Evolutionary conservation across 805 yeast genomes (phyloP), one percentile per base, ranked within the genome.

Genomic region (Tetrapisispora arboricola): DNA sequence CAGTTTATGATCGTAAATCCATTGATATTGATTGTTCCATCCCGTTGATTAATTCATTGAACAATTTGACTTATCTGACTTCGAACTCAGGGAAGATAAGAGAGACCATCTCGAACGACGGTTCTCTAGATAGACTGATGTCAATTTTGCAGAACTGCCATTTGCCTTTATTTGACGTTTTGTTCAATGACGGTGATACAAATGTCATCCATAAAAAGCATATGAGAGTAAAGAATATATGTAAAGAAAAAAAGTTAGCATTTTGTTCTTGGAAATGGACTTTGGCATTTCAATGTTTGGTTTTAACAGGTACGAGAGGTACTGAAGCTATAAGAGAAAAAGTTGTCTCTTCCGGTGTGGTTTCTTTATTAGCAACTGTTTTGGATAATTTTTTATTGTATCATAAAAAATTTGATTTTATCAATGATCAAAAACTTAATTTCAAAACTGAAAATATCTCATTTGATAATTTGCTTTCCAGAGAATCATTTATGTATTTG

Each of bases 251-350:
- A 43, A 49, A 49, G 41, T 49, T 56, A 33, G 72, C 78, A 20
- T 67, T 85, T 47, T 69, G 82, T n/a, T 88, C 94, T 0, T 90
- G 96, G 96, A 90, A 90, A 65, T 90, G 98, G 98, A 84, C 95
- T 6, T 66, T 90, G 41, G 84, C 96, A 0, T 78, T 92, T 55
- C 98, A 90, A 65, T 88, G 96, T 58, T 66, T 90, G 42, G 94
- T 90, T 1, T 71, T 86, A 42, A 78, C 90, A 16, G 96, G 96
- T 12, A 87, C 96, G 1, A 72, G 96, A 49, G 98, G 98, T 19
- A 78, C 94, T 1, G 96, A 88, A 60, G 66, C 69, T 39, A 84
- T 88, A 37, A 70, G 98, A 39, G 78, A 80, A 50, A 78, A 87
- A 52, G 84, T 92, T 7, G 96, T 87, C 9, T 79, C 83, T 46